A percentile compares a stretch with the other conserved stretches of the same genome.
Conservation (phyloP, 768 basidiomycete species). For the Tremella yokohamensis region DNA sequence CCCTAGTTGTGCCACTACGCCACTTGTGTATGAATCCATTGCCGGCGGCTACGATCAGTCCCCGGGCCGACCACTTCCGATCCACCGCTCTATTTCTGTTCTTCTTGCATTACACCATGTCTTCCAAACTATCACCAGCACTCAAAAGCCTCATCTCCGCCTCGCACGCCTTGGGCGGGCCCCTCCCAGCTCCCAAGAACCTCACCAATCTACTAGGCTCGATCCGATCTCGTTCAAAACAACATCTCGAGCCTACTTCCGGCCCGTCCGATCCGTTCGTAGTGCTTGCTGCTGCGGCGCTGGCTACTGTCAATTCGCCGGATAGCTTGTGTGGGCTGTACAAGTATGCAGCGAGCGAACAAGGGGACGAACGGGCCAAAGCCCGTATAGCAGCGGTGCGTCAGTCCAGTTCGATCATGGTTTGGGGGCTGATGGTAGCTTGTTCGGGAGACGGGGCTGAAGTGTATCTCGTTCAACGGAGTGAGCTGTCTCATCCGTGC, state of each 20-base stretch:
- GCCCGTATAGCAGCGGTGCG: constrained; percentile 59
- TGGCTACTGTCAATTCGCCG: constrained; percentile 77
- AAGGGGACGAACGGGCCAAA: constrained; percentile 56
- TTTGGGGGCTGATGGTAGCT: constrained; percentile 44
- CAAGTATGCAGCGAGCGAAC: constrained; percentile 63
- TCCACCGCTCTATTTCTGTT: too few species aligned
- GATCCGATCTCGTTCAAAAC: constrained; percentile 21
- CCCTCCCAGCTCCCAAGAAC: constrained; percentile 63
- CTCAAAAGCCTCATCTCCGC: constrained; percentile 57
- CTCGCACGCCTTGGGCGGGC: constrained; percentile 55
- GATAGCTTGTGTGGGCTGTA: constrained; percentile 75
- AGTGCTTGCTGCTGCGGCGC: constrained; percentile 67
- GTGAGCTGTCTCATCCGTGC: constrained; percentile 23
- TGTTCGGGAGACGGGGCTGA: constrained; percentile 84
- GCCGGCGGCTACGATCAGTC: too few species aligned
- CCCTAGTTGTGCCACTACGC: too few species aligned
- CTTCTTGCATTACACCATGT: too few species aligned
- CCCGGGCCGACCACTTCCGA: too few species aligned
- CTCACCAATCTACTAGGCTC: constrained; percentile 50
- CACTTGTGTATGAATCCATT: too few species aligned
- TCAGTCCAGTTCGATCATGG: constrained; percentile 2
- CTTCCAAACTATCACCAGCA: constrained; percentile 57
- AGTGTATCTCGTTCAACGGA: constrained; percentile 71
- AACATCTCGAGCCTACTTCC: neutral
- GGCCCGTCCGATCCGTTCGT: constrained; percentile 29